phyloP scores from a whole-genome alignment of 176 grass and related monocot genomes.

The Saccharum spontaneum region DNA sequence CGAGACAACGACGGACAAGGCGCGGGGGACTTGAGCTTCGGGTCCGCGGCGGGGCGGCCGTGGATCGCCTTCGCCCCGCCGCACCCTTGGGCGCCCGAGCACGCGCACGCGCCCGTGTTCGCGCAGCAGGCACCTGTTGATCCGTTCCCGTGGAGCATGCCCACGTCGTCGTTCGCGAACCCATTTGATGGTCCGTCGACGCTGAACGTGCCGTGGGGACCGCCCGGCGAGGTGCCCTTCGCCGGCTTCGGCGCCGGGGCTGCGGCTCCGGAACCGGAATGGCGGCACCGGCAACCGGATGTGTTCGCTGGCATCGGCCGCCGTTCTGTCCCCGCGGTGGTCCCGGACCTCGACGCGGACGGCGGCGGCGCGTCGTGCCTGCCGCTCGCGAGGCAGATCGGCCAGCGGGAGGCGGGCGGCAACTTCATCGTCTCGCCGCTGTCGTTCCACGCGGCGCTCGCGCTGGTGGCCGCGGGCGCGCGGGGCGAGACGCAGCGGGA shows the following conservation, averaged over 20 bases:
- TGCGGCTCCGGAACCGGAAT: not conserved
- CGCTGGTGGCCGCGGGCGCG: constrained; percentile 19
- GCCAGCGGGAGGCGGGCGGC: not conserved
- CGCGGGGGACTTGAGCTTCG: not conserved
- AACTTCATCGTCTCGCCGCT: constrained; percentile 28
- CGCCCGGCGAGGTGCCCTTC: not conserved
- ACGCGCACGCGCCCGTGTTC: no score
- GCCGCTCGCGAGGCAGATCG: not conserved
- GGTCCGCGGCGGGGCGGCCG: not conserved
- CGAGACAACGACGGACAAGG: not conserved
- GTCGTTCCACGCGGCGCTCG: constrained; percentile 23
- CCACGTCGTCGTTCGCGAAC: not conserved
- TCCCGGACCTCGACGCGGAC: not conserved
- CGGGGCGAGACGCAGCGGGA: not conserved
- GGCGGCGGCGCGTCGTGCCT: not conserved
- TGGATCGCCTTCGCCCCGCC: no score
- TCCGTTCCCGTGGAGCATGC: not conserved
- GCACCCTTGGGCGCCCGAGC: no score
- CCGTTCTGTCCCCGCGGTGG: not conserved
- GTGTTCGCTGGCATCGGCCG: not conserved
- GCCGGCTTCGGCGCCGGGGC: not conserved
- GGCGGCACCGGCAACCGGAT: no score
- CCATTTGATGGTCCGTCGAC: not conserved
- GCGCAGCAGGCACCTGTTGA: not conserved
- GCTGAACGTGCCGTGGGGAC: not conserved